phyloP scores from a whole-genome alignment of 2,329 filamentous ascomycete species.

The Dichotomopilus funicola region DNA sequence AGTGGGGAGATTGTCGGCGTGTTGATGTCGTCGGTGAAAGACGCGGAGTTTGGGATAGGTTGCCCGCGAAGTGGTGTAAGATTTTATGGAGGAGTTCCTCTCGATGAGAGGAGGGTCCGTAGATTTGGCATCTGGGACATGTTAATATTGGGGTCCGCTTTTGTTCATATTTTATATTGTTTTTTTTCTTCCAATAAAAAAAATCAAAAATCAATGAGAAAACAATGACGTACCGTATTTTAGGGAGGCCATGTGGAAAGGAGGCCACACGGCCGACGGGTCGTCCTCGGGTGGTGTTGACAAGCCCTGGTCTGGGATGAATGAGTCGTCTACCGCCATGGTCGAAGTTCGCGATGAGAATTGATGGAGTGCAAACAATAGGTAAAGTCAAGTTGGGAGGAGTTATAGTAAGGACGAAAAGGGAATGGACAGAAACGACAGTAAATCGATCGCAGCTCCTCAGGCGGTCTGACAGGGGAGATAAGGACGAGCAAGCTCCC shows the following conservation, averaged over 20 bases:
- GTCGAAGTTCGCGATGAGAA: not conserved
- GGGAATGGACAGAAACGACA: too few relatives aligned
- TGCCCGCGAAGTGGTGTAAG: conserved; percentile 64
- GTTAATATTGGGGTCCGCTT: not conserved
- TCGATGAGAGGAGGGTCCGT: conserved; percentile 75
- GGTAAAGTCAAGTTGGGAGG: not conserved
- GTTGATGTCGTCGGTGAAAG: conserved; percentile 76
- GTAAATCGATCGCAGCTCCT: too few relatives aligned
- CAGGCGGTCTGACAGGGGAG: too few relatives aligned
- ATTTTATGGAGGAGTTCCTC: conserved; percentile 64
- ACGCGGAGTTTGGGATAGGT: conserved; percentile 72
- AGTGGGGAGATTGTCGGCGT: conserved; percentile 71
- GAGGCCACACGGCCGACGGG: not conserved
- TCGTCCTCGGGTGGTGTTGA: not conserved
- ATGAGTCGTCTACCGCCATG: conserved; percentile 4
- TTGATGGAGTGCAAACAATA: too few relatives aligned
- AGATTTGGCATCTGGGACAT: conserved; percentile 33
- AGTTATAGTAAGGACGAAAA: not conserved
- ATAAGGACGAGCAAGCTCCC: too few relatives aligned
- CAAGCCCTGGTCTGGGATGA: not conserved
- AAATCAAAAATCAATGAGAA: too few relatives aligned
- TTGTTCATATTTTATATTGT: not conserved
- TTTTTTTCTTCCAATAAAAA: not conserved
- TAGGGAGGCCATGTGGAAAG: conserved; percentile 10
- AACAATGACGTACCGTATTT: conserved; percentile 2